Percentiles rank a stretch among this genome's conserved stretches.
Evolutionary conservation across 306 rosid species (phyloP).

Genomic region (Dalbergia cultrata): DNA sequence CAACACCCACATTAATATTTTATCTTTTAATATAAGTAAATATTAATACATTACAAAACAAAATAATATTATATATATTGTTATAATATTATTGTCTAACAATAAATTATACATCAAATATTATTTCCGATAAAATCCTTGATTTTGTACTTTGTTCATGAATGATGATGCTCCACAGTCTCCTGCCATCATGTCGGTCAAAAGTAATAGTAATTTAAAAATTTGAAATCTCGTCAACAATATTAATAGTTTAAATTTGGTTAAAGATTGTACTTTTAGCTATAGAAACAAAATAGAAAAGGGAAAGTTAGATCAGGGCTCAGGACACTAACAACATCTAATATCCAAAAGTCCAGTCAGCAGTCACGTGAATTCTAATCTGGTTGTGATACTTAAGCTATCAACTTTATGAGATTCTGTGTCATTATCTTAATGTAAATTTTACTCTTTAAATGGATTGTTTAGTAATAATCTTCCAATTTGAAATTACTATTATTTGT

Average conservation of each 20-base stretch:
- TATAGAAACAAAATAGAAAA: background rate
- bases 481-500: background rate
- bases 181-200: slow-evolving; percentile 48
- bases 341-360: slow-evolving; percentile 32
- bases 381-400: slow-evolving; percentile 21
- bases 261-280: background rate
- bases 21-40: too few relatives aligned
- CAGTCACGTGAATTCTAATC: slow-evolving; percentile 56
- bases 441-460: slow-evolving; percentile 25
- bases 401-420: slow-evolving; percentile 40
- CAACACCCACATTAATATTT: too few relatives aligned
- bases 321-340: slow-evolving; percentile 25
- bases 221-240: background rate
- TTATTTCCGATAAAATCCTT: too few relatives aligned
- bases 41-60: too few relatives aligned
- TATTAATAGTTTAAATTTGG: background rate
- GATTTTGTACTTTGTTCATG: too few relatives aligned
- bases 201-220: slow-evolving; percentile 36
- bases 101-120: too few relatives aligned
- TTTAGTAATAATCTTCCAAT: background rate
- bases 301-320: slow-evolving; percentile 20
- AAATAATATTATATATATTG: too few relatives aligned
- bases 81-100: too few relatives aligned
- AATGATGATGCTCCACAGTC: slow-evolving; percentile 27
- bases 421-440: slow-evolving; percentile 37